Percentiles rank a stretch among this genome's conserved stretches.
phyloP scores from a whole-genome alignment of 2,329 filamentous ascomycete genomes.

The Aspergillus japonicus region DNA sequence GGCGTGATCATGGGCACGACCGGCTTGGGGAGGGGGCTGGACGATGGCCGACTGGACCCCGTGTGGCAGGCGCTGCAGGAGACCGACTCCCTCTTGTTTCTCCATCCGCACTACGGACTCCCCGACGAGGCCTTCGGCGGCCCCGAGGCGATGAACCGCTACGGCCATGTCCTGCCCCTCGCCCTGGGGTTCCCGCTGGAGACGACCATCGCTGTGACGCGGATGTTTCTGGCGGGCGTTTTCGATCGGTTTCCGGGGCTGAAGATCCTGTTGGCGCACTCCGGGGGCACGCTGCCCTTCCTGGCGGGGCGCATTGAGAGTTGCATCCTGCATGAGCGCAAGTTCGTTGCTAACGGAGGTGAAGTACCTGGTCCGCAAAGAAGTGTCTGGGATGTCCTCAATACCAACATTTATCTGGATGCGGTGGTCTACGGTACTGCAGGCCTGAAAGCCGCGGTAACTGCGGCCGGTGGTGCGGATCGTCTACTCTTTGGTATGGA shows the following conservation, averaged over 20 bases:
- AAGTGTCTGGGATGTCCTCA: constrained; percentile 63
- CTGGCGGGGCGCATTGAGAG: constrained; percentile 84
- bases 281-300: constrained; percentile 84
- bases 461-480: constrained; percentile 55
- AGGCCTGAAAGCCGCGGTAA: constrained; percentile 71
- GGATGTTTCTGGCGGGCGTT: constrained; percentile 83
- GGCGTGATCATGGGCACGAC: constrained; percentile 88
- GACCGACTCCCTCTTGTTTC: constrained; percentile 67
- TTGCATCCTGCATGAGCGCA: constrained; percentile 78
- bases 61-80: constrained; percentile 70
- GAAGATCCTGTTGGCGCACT: constrained; percentile 78
- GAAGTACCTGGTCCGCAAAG: constrained; percentile 59
- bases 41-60: constrained; percentile 71
- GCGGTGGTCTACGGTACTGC: constrained; percentile 58
- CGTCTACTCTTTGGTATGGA: constrained; percentile 42
- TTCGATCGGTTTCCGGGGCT: constrained; percentile 73
- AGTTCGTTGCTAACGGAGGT: constrained; percentile 65
- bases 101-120: constrained; percentile 91
- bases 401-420: constrained; percentile 81
- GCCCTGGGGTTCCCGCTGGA: constrained; percentile 88
- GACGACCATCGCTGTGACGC: constrained; percentile 83
- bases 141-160: constrained; percentile 64
- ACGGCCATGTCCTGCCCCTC: constrained; percentile 83
- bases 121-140: constrained; percentile 80
- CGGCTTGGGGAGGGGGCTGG: constrained; percentile 74